Evolutionary conservation across 495 filamentous ascomycete genomes (phyloP).

Genomic region (Cairneyella variabilis): DNA sequence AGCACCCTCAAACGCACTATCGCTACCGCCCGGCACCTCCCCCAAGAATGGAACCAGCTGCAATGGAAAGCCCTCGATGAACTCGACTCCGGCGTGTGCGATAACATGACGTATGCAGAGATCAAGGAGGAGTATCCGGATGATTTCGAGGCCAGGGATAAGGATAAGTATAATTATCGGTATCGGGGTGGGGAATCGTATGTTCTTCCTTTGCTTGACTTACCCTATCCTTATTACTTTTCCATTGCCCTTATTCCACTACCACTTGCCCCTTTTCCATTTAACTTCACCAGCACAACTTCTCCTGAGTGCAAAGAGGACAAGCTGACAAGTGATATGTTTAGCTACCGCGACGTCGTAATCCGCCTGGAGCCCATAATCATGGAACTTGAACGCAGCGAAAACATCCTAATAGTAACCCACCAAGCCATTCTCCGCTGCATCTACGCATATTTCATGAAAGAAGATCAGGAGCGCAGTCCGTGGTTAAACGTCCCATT

Average conservation of each 20-base stretch:
- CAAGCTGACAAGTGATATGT: neutral
- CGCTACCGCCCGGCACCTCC: slow-evolving; percentile 79
- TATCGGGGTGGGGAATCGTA: slow-evolving; percentile 89
- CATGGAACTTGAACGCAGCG: slow-evolving; percentile 94
- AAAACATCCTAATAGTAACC: slow-evolving; percentile 96
- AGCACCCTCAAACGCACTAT: slow-evolving; percentile 92
- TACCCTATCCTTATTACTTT: neutral
- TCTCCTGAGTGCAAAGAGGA: too few species aligned
- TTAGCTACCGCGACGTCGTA: slow-evolving; percentile 85
- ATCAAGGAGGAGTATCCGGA: slow-evolving; percentile 88
- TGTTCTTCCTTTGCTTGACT: slow-evolving; percentile 4
- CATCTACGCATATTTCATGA: slow-evolving; percentile 99
- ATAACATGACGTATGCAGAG: slow-evolving; percentile 89
- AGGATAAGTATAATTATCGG: slow-evolving; percentile 98
- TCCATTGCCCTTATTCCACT: neutral
- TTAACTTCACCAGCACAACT: too few species aligned
- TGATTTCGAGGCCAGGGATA: slow-evolving; percentile 89
- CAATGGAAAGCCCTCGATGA: slow-evolving; percentile 99
- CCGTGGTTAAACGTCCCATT: slow-evolving; percentile 97
- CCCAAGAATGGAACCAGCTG: slow-evolving; percentile 75
- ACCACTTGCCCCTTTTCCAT: neutral
- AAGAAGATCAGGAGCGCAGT: slow-evolving; percentile 82
- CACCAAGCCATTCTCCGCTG: slow-evolving; percentile 95
- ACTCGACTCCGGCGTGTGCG: slow-evolving; percentile 93
- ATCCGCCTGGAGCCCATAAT: slow-evolving; percentile 98